These are phyloP conservation scores for Aspergillus nomiae DNA, from an alignment of 2,329 filamentous ascomycete genomes.

Conservation along the genomic window DNA sequence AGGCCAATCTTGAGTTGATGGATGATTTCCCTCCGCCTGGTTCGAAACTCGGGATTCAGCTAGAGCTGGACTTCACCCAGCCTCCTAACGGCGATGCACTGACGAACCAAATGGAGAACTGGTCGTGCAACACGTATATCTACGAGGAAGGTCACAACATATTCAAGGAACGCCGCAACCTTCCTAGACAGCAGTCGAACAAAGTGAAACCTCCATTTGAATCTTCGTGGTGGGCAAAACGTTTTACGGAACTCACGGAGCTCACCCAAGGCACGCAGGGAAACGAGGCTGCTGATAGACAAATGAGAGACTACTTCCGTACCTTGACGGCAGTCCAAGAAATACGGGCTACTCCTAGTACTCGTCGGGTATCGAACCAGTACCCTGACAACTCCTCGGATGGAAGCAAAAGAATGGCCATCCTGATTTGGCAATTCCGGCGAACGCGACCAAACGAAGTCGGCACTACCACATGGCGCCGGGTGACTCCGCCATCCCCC, in stretches of 20 bases:
- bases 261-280: conserved; percentile 41
- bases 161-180: conserved; percentile 34
- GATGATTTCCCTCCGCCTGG: conserved; percentile 44
- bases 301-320: conserved; percentile 40
- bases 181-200: conserved; percentile 39
- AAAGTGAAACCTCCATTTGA: conserved; percentile 47
- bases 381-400: conserved; percentile 27
- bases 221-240: conserved; percentile 48
- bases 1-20: conserved; percentile 47
- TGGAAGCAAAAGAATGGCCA: conserved; percentile 43
- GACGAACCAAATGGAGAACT: conserved; percentile 41
- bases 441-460: conserved; percentile 42
- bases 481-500: conserved; percentile 38
- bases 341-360: conserved; percentile 38
- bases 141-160: conserved; percentile 41
- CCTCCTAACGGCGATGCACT: conserved; percentile 34
- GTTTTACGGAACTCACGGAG: conserved; percentile 40
- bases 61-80: conserved; percentile 45
- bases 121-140: conserved; percentile 46
- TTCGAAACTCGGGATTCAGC: conserved; percentile 45
- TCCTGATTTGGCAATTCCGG: conserved; percentile 51
- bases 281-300: conserved; percentile 40
- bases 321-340: conserved; percentile 50
- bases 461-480: conserved; percentile 49
- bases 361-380: conserved; percentile 30